Percentiles rank a stretch among this genome's conserved stretches.
These are phyloP conservation scores for Sugiyamaella castrensis DNA, from an alignment of 1,139 yeast genomes.

Conservation along the genomic window DNA sequence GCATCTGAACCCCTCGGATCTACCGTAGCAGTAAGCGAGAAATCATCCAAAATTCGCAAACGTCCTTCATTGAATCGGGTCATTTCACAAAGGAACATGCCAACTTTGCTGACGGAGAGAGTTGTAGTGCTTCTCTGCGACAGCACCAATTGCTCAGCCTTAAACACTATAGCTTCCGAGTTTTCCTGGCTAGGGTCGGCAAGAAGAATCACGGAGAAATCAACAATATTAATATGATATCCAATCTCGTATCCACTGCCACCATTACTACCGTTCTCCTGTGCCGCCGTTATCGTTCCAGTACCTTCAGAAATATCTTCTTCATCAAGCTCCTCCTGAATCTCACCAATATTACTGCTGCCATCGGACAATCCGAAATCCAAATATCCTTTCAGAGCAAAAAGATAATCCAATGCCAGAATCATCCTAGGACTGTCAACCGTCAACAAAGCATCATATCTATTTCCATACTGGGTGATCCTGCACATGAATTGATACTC, in stretches of 20 bases:
- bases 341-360: constrained; percentile 16
- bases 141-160: constrained; percentile 72
- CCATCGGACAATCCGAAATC: constrained; percentile 43
- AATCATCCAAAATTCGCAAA: constrained; percentile 81
- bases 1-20: constrained; percentile 67
- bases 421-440: constrained; percentile 80
- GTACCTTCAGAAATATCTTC: constrained; percentile 19
- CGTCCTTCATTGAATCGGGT: constrained; percentile 55
- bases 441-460: constrained; percentile 56
- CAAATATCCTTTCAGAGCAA: constrained; percentile 67
- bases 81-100: constrained; percentile 84
- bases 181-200: constrained; percentile 70
- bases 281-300: constrained; percentile 14
- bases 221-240: constrained; percentile 67
- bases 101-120: constrained; percentile 72
- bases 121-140: constrained; percentile 63
- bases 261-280: not conserved
- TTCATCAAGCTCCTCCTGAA: constrained; percentile 6
- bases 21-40: constrained; percentile 70
- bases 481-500: constrained; percentile 71
- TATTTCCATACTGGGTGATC: constrained; percentile 41
- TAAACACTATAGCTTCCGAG: constrained; percentile 88
- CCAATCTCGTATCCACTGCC: constrained; percentile 35
- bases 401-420: constrained; percentile 79
- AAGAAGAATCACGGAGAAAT: constrained; percentile 72